Percentiles rank a stretch among this genome's conserved stretches.
Conservation (phyloP, 2,329 filamentous ascomycete genomes). For the Ophiostoma tasmaniense region DNA sequence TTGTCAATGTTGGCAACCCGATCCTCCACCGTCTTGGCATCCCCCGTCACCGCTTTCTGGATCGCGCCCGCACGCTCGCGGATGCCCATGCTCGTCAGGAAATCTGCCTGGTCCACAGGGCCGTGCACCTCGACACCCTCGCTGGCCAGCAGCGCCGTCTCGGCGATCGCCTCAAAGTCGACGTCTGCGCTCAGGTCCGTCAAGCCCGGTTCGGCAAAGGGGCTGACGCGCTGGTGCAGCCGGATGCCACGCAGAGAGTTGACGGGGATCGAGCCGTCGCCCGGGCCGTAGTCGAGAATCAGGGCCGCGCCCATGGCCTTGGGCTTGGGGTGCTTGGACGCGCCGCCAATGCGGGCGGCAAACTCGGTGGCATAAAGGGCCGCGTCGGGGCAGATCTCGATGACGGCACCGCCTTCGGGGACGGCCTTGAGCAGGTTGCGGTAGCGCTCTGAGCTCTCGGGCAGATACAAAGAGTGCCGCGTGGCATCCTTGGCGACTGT, state of each 20-base stretch:
- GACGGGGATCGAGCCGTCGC: slow-evolving; percentile 61
- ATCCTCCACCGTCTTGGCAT: slow-evolving; percentile 34
- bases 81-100: slow-evolving; percentile 75
- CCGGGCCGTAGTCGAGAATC: slow-evolving; percentile 90
- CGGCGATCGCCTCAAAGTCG: slow-evolving; percentile 80
- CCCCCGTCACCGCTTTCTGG: slow-evolving; percentile 45
- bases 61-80: slow-evolving; percentile 53
- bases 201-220: slow-evolving; percentile 69
- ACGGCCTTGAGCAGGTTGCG: slow-evolving; percentile 58
- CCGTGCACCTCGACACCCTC: slow-evolving; percentile 85
- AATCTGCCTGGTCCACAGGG: slow-evolving; percentile 75
- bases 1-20: slow-evolving; percentile 54
- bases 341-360: slow-evolving; percentile 73
- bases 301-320: slow-evolving; percentile 73
- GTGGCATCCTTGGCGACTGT: slow-evolving; percentile 67
- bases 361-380: slow-evolving; percentile 74
- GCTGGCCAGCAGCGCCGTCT: slow-evolving; percentile 67
- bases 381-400: slow-evolving; percentile 87
- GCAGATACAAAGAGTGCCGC: slow-evolving; percentile 76
- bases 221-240: slow-evolving; percentile 65
- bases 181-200: slow-evolving; percentile 91
- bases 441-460: slow-evolving; percentile 73
- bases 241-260: slow-evolving; percentile 89
- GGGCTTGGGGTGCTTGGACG: slow-evolving; percentile 43
- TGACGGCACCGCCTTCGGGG: slow-evolving; percentile 57